Evolutionary conservation across 768 basidiomycete genomes (phyloP).

Genomic region (Crassisporium funariophilum): DNA sequence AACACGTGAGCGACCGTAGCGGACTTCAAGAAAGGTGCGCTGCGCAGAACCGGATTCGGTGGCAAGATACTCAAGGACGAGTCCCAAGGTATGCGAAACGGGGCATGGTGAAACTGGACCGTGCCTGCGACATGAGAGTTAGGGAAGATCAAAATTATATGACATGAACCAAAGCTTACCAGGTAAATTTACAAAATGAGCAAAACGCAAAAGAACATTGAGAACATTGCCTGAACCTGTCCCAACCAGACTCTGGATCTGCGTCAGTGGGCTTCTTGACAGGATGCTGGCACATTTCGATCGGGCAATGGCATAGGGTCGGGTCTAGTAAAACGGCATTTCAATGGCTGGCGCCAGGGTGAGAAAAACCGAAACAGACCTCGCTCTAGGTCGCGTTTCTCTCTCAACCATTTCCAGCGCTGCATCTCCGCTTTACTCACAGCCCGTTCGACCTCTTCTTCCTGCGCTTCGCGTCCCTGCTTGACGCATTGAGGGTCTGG

Average conservation of each 20-base stretch:
- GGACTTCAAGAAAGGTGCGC: conserved; percentile 54
- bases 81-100: conserved; percentile 55
- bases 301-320: conserved; percentile 74
- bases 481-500: conserved; percentile 78
- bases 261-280: conserved; percentile 55
- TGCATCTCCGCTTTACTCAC: conserved; percentile 61
- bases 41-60: conserved; percentile 50
- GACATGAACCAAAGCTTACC: conserved; percentile 55
- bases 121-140: conserved; percentile 56
- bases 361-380: conserved; percentile 41
- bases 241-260: conserved; percentile 64
- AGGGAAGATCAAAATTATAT: conserved; percentile 1
- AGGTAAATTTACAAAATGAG: conserved; percentile 73
- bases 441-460: conserved; percentile 69
- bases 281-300: conserved; percentile 72
- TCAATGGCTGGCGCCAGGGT: not conserved
- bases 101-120: conserved; percentile 72
- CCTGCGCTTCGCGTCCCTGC: conserved; percentile 51
- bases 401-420: conserved; percentile 75
- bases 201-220: conserved; percentile 78
- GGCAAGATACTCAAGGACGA: conserved; percentile 72
- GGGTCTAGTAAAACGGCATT: conserved; percentile 61
- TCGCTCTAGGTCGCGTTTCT: conserved; percentile 67
- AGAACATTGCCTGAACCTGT: conserved; percentile 66
- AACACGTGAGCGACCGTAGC: conserved; percentile 64